phyloP scores from a whole-genome alignment of 306 rosid genomes.

The Clitoria ternatea region DNA sequence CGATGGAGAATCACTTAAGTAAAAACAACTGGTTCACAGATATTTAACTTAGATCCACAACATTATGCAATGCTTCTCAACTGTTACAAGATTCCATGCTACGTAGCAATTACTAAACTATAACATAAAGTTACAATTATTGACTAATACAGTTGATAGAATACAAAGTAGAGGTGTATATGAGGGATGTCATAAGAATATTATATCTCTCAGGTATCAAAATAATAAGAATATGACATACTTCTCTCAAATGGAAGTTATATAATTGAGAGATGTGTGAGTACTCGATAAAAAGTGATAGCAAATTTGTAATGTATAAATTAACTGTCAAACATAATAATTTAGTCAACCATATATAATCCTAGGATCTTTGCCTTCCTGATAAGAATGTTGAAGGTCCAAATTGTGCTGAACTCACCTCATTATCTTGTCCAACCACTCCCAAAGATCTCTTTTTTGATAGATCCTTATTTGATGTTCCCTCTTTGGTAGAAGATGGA shows the following conservation, averaged over 20 bases:
- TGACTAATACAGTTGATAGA: background rate
- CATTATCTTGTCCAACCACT: constrained; percentile 32
- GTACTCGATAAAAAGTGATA: background rate
- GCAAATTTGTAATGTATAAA: constrained; percentile 11
- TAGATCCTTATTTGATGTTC: constrained; percentile 38
- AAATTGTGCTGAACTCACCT: constrained; percentile 41
- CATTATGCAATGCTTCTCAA: background rate
- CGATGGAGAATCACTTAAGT: background rate
- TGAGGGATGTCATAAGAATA: background rate
- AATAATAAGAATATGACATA: background rate
- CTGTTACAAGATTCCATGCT: background rate
- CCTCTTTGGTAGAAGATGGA: constrained; percentile 46
- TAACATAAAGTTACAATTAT: background rate
- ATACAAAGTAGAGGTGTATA: background rate
- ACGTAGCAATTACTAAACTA: background rate
- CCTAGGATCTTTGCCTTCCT: constrained; percentile 8
- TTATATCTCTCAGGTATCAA: background rate
- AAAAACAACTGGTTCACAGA: background rate
- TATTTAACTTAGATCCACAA: background rate
- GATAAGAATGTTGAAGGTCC: constrained; percentile 4
- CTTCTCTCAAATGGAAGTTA: background rate
- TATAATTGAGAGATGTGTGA: background rate
- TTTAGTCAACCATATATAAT: background rate
- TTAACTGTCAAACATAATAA: background rate
- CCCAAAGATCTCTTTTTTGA: constrained; percentile 47